A percentile compares a stretch with the other conserved stretches of the same genome.
These are phyloP conservation scores for Cryptosporidium ubiquitum DNA, from an alignment of 169 alveolate species.

Conservation along the genomic window DNA sequence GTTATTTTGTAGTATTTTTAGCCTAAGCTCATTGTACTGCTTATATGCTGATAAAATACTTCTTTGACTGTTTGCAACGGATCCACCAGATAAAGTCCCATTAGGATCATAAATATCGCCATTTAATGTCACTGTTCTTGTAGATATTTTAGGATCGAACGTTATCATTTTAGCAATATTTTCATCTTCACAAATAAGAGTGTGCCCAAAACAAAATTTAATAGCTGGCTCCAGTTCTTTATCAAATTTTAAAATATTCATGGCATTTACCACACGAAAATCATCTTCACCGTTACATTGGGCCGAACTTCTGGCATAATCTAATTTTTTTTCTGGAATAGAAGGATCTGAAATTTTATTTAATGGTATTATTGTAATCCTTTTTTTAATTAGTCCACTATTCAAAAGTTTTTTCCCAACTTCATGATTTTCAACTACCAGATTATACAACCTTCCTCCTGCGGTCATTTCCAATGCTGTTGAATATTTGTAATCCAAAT, in stretches of 20 bases:
- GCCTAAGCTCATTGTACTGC: constrained; percentile 35
- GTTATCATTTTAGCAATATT: constrained; percentile 82
- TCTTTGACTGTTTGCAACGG: constrained; percentile 2
- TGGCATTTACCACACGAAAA: constrained; percentile 74
- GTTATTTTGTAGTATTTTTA: constrained; percentile 30
- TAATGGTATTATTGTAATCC: constrained; percentile 54
- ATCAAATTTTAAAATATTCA: constrained; percentile 80
- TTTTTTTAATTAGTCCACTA: constrained; percentile 62
- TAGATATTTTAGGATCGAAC: constrained; percentile 74
- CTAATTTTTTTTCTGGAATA: constrained; percentile 63
- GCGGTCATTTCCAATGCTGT: constrained; percentile 89
- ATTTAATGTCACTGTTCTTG: constrained; percentile 80
- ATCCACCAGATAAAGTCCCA: constrained; percentile 84
- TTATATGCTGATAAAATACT: constrained; percentile 37
- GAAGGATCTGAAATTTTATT: constrained; percentile 61
- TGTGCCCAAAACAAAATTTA: constrained; percentile 83
- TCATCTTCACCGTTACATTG: constrained; percentile 77
- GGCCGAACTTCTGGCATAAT: constrained; percentile 75
- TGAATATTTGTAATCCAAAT: constrained; percentile 80
- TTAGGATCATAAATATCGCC: constrained; percentile 84
- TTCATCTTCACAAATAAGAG: constrained; percentile 83
- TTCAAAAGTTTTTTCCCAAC: constrained; percentile 57
- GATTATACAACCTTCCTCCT: constrained; percentile 79
- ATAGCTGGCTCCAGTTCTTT: constrained; percentile 80
- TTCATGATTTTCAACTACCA: constrained; percentile 70